A percentile compares a stretch with the other conserved stretches of the same genome.
phyloP scores from a whole-genome alignment of 495 filamentous ascomycete species.

The Hypoxylon perforatum region DNA sequence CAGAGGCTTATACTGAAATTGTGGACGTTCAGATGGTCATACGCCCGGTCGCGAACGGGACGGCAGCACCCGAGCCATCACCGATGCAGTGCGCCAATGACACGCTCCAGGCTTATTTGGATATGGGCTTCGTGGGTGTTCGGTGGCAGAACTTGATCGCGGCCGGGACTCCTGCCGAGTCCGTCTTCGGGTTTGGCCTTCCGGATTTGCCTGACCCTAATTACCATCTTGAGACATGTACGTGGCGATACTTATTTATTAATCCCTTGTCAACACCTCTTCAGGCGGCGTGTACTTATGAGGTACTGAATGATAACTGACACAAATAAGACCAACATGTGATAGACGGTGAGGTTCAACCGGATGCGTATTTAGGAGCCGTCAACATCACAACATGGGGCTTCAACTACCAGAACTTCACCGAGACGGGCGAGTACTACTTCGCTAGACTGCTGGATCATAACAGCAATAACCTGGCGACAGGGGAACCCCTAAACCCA shows the following conservation, averaged over 20 bases:
- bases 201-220: conserved; percentile 39
- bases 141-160: conserved; percentile 37
- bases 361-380: conserved; percentile 32
- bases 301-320: conserved; percentile 3
- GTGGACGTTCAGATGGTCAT: conserved; percentile 31
- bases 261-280: neutral
- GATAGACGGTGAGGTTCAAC: conserved; percentile 25
- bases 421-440: conserved; percentile 41
- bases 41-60: conserved; percentile 13
- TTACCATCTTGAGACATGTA: conserved; percentile 36
- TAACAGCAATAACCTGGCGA: conserved; percentile 35
- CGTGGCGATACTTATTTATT: neutral
- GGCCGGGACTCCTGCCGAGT: conserved; percentile 39
- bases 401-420: conserved; percentile 40
- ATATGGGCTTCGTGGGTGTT: conserved; percentile 21
- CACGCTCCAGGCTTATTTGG: conserved; percentile 36
- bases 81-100: conserved; percentile 26
- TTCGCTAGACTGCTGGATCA: conserved; percentile 27
- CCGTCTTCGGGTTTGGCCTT: conserved; percentile 37
- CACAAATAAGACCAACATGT: conserved; percentile 21
- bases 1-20: conserved; percentile 1
- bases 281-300: neutral
- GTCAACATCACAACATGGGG: conserved; percentile 42
- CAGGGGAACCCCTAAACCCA: conserved; percentile 30
- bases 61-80: conserved; percentile 8